A percentile compares a stretch with the other conserved stretches of the same genome.
Conservation (phyloP, 2,329 filamentous ascomycete genomes). For the Talaromyces sp. region DNA sequence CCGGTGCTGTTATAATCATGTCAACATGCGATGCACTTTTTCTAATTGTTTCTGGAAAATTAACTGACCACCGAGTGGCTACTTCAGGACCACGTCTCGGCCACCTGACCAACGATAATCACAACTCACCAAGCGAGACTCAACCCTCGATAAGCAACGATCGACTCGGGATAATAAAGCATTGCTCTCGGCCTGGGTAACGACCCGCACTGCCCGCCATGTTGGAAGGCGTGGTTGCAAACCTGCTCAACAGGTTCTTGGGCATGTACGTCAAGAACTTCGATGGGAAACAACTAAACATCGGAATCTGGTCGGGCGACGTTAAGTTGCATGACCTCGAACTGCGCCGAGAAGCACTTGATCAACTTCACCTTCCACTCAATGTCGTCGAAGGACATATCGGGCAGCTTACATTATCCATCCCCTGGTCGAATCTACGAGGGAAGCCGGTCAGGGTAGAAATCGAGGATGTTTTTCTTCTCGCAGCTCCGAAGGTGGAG, state of each 20-base stretch:
- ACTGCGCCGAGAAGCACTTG: constrained; percentile 87
- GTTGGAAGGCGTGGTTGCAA: constrained; percentile 95
- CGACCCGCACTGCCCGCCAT: constrained; percentile 66
- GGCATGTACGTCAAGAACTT: constrained; percentile 99
- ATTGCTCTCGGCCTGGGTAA: constrained; percentile 65
- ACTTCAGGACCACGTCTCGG: not conserved
- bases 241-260: constrained; percentile 96
- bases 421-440: constrained; percentile 95
- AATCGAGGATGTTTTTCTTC: constrained; percentile 93
- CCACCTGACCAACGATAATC: not conserved
- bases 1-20: not conserved
- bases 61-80: not conserved
- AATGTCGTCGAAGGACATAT: constrained; percentile 96
- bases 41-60: not conserved
- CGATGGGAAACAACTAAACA: constrained; percentile 94
- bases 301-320: constrained; percentile 98
- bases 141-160: not conserved
- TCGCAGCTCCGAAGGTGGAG: constrained; percentile 94
- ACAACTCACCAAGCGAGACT: not conserved
- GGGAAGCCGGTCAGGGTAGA: constrained; percentile 92
- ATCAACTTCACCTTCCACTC: constrained; percentile 92
- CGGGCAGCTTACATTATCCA: constrained; percentile 83
- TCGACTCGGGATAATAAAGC: not conserved
- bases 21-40: not conserved
- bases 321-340: constrained; percentile 92